phyloP scores from a whole-genome alignment of 495 filamentous ascomycete genomes.

The Haplographium delicatum region DNA sequence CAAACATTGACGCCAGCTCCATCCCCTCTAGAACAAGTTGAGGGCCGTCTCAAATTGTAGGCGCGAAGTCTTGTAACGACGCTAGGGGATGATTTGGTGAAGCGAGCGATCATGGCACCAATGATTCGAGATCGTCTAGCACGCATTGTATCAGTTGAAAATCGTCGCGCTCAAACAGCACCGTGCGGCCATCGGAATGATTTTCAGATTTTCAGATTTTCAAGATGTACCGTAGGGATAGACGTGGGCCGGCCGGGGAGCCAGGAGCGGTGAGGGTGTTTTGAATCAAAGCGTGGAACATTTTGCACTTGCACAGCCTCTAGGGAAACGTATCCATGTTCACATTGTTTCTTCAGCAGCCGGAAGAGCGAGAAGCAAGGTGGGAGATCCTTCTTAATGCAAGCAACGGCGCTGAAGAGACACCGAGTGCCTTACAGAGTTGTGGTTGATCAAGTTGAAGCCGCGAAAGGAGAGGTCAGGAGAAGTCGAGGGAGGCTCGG shows the following conservation, averaged over 20 bases:
- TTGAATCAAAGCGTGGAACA: background rate
- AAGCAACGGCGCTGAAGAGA: too few species aligned
- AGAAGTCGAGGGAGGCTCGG: too few species aligned
- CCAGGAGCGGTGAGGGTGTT: background rate
- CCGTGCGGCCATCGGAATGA: background rate
- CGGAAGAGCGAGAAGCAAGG: too few species aligned
- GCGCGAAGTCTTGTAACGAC: conserved; percentile 1
- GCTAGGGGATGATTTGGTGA: background rate
- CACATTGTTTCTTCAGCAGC: too few species aligned
- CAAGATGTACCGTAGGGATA: too few species aligned
- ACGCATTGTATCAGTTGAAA: background rate
- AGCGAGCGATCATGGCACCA: background rate
- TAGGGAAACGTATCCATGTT: background rate
- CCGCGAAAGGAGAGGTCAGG: too few species aligned
- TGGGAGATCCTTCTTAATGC: too few species aligned
- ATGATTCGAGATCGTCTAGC: background rate
- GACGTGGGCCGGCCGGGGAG: background rate
- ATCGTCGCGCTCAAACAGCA: background rate
- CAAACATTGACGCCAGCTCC: too few species aligned
- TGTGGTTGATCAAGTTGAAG: too few species aligned
- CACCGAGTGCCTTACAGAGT: too few species aligned
- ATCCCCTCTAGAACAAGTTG: too few species aligned
- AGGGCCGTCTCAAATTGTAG: too few species aligned
- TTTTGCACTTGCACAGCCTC: background rate
- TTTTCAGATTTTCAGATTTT: conserved; percentile 1